Evolutionary conservation across 2,329 filamentous ascomycete species (phyloP), one percentile per base, ranked within the genome.

Genomic region (Alternaria burnsii): DNA sequence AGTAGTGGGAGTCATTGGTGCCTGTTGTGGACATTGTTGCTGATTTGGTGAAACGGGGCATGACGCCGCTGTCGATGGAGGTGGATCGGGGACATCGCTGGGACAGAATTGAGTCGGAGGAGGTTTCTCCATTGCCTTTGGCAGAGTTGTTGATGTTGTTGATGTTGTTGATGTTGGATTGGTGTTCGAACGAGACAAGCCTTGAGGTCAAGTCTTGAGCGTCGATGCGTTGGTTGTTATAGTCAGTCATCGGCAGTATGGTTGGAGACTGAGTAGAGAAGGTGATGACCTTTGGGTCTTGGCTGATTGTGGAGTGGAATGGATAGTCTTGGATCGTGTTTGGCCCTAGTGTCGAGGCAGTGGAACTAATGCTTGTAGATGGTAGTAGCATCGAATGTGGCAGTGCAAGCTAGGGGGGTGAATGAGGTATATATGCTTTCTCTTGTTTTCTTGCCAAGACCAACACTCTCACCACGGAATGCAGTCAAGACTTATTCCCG

Each of bases 191-290:
- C 26, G 52, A 55, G 24, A 46, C 62, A 55, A 74, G 69, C 57
- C 66, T 66, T 65, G 65, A 61, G 50, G 64, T 59, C 59, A 72
- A 68, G 66, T 71, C 70, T 65, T 64, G 71, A 50, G 69, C 62
- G 52, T 56, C 63, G 62, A 75, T 66, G 46, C 61, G 51, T 61
- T 68, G 58, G 57, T 63, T 66, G 63, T 65, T 57, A 59, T 65
- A 63, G 68, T 71, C 63, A 66, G 72, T 74, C 75, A 76, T 76
- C 72, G 69, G 62, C 69, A 60, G 70, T 51, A 52, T 46, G 22
- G 60, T 57, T 22, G 58, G 52, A 30, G 56, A 52, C 24, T 50
- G 41, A 50, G 61, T 41, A 42, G 36, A 43, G 22, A 52, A 56
- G 30, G 60, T 51, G 34, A 55, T 46, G 59, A 56, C 38, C 41